Conservation (phyloP, 1,284 basidiomycete genomes). For the Papiliotrema nemorosa region DNA sequence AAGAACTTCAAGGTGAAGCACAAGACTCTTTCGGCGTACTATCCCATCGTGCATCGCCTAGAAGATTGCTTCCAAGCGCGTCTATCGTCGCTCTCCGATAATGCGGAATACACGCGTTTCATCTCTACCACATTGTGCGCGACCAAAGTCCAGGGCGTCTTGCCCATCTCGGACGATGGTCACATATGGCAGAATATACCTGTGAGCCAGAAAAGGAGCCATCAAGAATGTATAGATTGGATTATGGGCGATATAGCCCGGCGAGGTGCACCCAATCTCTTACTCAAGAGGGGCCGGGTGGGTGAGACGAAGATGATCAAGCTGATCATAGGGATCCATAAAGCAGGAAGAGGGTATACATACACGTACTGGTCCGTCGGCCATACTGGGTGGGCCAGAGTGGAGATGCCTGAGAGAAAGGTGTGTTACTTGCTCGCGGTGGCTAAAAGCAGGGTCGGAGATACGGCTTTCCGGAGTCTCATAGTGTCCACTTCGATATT, state of each 20-base stretch:
- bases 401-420: not conserved
- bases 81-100: conserved; percentile 15
- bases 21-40: conserved; percentile 44
- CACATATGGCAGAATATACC: not conserved
- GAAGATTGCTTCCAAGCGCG: conserved; percentile 10
- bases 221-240: conserved; percentile 35
- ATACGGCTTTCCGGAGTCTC: conserved; percentile 48
- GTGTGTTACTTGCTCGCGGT: not conserved
- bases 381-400: not conserved
- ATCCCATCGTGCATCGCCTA: conserved; percentile 24
- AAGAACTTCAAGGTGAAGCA: conserved; percentile 15
- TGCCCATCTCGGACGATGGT: not conserved
- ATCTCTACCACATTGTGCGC: conserved; percentile 23
- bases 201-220: conserved; percentile 4
- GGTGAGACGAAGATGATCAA: not conserved
- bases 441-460: conserved; percentile 43
- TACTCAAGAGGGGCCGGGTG: conserved; percentile 22
- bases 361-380: not conserved
- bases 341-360: not conserved
- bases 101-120: conserved; percentile 20
- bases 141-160: not conserved
- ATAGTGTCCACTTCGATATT: conserved; percentile 50
- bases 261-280: conserved; percentile 16
- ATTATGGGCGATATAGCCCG: conserved; percentile 23
- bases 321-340: not conserved